A percentile compares a stretch with the other conserved stretches of the same genome.
Evolutionary conservation across 2,329 filamentous ascomycete genomes (phyloP).

Genomic region (Trichoderma pleuroti): DNA sequence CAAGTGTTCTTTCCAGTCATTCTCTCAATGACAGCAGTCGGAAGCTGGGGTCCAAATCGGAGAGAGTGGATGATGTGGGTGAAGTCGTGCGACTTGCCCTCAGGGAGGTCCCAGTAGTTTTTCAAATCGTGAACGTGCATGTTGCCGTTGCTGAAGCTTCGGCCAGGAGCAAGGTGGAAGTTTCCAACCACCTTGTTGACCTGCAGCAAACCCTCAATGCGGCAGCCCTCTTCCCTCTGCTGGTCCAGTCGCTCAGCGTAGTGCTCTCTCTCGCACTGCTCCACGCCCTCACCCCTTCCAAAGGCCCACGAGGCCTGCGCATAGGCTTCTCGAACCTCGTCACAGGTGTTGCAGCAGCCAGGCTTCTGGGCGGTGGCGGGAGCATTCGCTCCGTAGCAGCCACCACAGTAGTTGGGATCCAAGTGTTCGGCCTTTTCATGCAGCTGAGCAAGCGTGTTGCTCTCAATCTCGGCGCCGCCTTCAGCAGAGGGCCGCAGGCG

Average conservation of each 20-base stretch:
- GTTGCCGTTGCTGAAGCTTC: conserved; percentile 93
- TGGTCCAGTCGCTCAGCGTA: conserved; percentile 84
- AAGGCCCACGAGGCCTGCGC: conserved; percentile 89
- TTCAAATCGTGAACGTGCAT: conserved; percentile 97
- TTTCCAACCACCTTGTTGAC: conserved; percentile 99
- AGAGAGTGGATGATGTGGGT: conserved; percentile 84
- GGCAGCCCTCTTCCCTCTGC: conserved; percentile 88
- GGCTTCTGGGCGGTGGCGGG: conserved; percentile 69
- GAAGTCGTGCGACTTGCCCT: conserved; percentile 75
- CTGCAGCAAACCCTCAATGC: conserved; percentile 83
- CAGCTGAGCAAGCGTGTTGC: conserved; percentile 61
- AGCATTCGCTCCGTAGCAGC: conserved; percentile 80
- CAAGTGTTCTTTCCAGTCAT: conserved; percentile 55
- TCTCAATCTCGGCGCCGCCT: conserved; percentile 72
- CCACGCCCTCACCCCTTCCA: conserved; percentile 83
- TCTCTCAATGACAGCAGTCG: conserved; percentile 64
- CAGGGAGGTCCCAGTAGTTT: conserved; percentile 79
- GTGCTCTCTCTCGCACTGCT: conserved; percentile 93
- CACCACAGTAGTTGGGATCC: conserved; percentile 87
- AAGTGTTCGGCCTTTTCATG: conserved; percentile 73
- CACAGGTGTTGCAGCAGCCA: conserved; percentile 97
- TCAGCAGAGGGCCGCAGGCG: conserved; percentile 69
- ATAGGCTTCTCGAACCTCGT: conserved; percentile 94
- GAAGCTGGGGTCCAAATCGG: conserved; percentile 88
- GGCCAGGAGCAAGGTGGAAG: conserved; percentile 95